These are phyloP conservation scores for Fusarium agapanthi DNA, from an alignment of 2,329 filamentous ascomycete genomes.

Conservation along the genomic window DNA sequence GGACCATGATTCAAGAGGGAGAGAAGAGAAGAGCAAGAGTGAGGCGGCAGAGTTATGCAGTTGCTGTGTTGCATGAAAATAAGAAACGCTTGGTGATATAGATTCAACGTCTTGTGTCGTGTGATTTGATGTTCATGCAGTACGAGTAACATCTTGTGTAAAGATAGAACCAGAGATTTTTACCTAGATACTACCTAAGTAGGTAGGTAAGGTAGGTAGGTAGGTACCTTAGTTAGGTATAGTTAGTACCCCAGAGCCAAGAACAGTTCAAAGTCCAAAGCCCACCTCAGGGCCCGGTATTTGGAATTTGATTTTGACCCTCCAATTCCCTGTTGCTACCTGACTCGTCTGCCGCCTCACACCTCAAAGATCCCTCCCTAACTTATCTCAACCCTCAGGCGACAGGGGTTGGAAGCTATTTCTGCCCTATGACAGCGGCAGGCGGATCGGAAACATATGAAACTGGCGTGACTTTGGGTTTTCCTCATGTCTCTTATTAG, in stretches of 20 bases:
- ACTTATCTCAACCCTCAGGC: constrained; percentile 8
- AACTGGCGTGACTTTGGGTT: constrained; percentile 36
- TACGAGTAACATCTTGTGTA: constrained; percentile 4
- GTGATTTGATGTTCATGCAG: constrained; percentile 7
- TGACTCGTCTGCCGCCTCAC: constrained; percentile 25
- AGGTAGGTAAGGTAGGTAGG: too few species aligned
- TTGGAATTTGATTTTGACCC: constrained; percentile 22
- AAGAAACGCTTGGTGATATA: not conserved
- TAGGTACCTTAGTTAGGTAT: too few species aligned
- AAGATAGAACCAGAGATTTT: not conserved
- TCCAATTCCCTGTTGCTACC: constrained; percentile 1
- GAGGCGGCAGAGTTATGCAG: not conserved
- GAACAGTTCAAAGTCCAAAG: not conserved
- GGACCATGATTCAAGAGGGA: not conserved
- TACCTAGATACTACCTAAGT: not conserved
- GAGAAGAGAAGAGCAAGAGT: not conserved
- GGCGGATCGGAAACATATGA: constrained; percentile 1
- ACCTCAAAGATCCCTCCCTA: constrained; percentile 17
- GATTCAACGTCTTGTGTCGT: not conserved
- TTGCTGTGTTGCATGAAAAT: not conserved
- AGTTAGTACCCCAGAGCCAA: constrained; percentile 4
- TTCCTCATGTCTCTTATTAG: constrained; percentile 11
- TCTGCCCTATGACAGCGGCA: constrained; percentile 28
- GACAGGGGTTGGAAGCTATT: constrained; percentile 5
- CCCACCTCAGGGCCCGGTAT: not conserved